These are phyloP conservation scores for Globisporangium ultimum DNA, from an alignment of 352 stramenopile species.

Conservation along the genomic window DNA sequence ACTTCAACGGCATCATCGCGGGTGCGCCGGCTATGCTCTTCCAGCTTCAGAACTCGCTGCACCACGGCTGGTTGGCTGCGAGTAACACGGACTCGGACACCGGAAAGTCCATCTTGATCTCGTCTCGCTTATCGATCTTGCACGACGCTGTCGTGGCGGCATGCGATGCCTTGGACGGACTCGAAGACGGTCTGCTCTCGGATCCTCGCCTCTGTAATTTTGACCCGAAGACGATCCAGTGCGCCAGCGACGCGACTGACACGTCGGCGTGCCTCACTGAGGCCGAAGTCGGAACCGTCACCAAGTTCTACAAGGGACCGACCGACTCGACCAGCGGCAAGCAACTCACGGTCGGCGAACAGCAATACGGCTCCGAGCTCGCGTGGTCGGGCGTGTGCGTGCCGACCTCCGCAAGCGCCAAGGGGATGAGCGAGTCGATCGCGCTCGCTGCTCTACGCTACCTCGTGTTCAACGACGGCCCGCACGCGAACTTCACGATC, in stretches of 20 bases:
- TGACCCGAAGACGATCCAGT: too few relatives aligned
- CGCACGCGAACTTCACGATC: slow-evolving; percentile 35
- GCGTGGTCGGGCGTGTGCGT: slow-evolving; percentile 39
- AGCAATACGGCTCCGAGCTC: slow-evolving; percentile 39
- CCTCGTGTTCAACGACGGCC: slow-evolving; percentile 34
- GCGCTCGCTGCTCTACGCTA: slow-evolving; percentile 39
- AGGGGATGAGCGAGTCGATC: slow-evolving; percentile 26
- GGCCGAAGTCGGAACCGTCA: slow-evolving; percentile 23
- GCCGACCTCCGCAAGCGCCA: slow-evolving; percentile 18
- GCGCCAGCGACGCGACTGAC: slow-evolving; percentile 17
- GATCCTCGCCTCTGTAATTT: too few relatives aligned
- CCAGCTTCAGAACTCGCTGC: slow-evolving; percentile 17
- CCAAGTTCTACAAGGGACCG: slow-evolving; percentile 39
- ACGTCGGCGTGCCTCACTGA: slow-evolving; percentile 35
- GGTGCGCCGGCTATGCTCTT: slow-evolving; percentile 17
- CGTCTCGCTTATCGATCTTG: slow-evolving; percentile 26
- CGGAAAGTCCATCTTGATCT: slow-evolving; percentile 22
- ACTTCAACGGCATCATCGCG: slow-evolving; percentile 21
- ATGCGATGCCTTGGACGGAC: too few relatives aligned
- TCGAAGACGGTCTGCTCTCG: too few relatives aligned
- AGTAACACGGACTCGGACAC: slow-evolving; percentile 26
- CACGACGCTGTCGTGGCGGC: slow-evolving; percentile 20
- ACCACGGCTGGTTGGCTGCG: slow-evolving; percentile 16
- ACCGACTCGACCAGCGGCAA: slow-evolving; percentile 20
- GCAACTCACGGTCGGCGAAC: slow-evolving; percentile 38